These are phyloP conservation scores for Trametes polyzona DNA, from an alignment of 1,284 basidiomycete genomes.

Conservation along the genomic window DNA sequence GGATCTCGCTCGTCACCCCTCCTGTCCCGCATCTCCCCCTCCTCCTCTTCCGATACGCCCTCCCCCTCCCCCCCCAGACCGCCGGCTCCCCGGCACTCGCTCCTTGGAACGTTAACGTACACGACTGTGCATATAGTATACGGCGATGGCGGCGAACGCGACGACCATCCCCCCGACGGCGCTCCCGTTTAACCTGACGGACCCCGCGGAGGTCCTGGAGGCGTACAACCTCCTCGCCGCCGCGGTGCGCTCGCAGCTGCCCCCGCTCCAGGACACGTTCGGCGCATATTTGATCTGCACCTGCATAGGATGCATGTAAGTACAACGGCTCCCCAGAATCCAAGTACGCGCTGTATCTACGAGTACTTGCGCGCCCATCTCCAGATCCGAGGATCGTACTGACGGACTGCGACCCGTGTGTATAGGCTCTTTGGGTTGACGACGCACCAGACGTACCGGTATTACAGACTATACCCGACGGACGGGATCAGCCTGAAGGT, in stretches of 20 bases:
- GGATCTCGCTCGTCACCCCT: constrained; percentile 5
- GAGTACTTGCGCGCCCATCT: too few species aligned
- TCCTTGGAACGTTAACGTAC: background rate
- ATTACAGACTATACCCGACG: constrained; percentile 9
- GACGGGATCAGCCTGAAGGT: background rate
- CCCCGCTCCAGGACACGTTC: constrained; percentile 9
- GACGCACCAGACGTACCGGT: constrained; percentile 13
- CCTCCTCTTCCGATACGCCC: background rate
- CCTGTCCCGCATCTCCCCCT: background rate
- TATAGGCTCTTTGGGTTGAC: constrained; percentile 13
- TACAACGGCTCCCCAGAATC: too few species aligned
- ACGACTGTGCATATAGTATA: background rate
- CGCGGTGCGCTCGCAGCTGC: constrained; percentile 5
- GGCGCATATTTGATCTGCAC: constrained; percentile 10
- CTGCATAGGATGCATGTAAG: constrained; percentile 11
- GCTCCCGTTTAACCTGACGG: constrained; percentile 4
- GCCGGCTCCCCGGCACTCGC: background rate
- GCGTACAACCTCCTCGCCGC: background rate
- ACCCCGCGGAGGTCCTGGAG: constrained; percentile 1
- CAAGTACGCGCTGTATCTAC: too few species aligned
- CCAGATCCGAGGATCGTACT: background rate
- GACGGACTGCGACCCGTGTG: background rate
- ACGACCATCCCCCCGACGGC: background rate
- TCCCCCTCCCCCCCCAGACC: background rate
- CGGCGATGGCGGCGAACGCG: background rate